Base-by-base conservation (phyloP, 2,329 filamentous ascomycete species). In the Ceratocystis cubensis region DNA sequence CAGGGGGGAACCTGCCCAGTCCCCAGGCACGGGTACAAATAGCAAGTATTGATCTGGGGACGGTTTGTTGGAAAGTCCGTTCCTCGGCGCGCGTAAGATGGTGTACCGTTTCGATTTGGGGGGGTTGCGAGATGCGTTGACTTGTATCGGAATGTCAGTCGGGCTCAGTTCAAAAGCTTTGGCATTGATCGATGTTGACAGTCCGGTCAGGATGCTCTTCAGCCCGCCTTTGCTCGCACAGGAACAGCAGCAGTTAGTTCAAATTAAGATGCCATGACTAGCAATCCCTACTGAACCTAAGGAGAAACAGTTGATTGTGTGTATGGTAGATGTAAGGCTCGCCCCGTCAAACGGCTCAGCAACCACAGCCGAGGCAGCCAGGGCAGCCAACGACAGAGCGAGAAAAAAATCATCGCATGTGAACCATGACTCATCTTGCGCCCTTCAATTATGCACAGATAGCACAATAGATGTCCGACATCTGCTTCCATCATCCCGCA, bases 11-110 rank as follows among this genome's bases (percentile, higher is more conserved):
- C 78, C 75, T 20, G 72, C 72, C 1, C 65, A 63, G 20, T 62
- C 50, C 22, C 64, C 45, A 20, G 64, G 71, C 1, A 86, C 77
- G 1, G 77, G 78, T 2, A 79, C 81, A 70, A 85, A 85, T 5
- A 86, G 73, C 0, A 81, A 79, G 75, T 80, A 84, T 3, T 74
- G 72, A 2, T 71, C 66, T 2, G 72, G 69, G 0, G 75, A 74
- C 0, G 71, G 68, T 10, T 74, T 57, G 68, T 83, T 83, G 75
- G 86, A 85, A 20, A 74, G 69, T 10, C 77, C 75, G 0, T 83
- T 81, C 15, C 10, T 80, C 77, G 10, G 85, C 80, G 70, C 85
- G 83, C 0, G 82, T 82, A n/a, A 85, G 76, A 20, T 77, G 72
- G 0, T 79, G 74, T 56, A 78, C 73, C 1, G 74, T 68, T 5